Evolutionary conservation across 2,329 filamentous ascomycete species (phyloP).

Genomic region (Aphanocladium album): DNA sequence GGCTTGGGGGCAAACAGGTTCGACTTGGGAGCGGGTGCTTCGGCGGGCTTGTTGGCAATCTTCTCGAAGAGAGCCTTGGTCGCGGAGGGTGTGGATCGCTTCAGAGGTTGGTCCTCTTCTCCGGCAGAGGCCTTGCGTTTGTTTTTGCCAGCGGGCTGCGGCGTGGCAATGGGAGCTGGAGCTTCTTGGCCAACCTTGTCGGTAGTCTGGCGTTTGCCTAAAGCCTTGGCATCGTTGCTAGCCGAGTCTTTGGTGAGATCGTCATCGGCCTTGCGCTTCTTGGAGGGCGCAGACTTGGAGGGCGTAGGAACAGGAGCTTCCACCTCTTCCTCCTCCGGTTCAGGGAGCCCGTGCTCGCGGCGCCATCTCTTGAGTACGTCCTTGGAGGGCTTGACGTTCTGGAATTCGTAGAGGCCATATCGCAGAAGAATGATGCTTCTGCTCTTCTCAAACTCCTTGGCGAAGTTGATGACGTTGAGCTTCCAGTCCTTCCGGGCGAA

Average conservation of each 20-base stretch:
- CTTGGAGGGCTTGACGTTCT: conserved; percentile 55
- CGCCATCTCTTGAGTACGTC: conserved; percentile 56
- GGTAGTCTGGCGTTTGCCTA: conserved; percentile 46
- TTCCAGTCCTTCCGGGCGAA: conserved; percentile 59
- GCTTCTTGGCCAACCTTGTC: conserved; percentile 36
- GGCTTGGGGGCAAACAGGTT: conserved; percentile 32
- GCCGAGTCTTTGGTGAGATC: conserved; percentile 37
- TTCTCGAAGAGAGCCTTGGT: conserved; percentile 54
- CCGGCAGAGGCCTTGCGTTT: conserved; percentile 51
- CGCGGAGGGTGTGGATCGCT: conserved; percentile 45
- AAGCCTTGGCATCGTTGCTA: conserved; percentile 29
- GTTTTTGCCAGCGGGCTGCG: conserved; percentile 36
- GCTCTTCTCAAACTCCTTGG: conserved; percentile 61
- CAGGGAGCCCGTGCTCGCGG: conserved; percentile 49
- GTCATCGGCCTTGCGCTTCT: conserved; percentile 56
- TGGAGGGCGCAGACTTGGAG: conserved; percentile 30
- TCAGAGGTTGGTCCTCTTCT: conserved; percentile 44
- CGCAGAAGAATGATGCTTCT: conserved; percentile 56
- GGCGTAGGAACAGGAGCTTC: conserved; percentile 26
- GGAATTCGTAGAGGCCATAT: conserved; percentile 59
- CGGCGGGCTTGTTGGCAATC: conserved; percentile 46
- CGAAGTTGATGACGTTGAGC: conserved; percentile 57
- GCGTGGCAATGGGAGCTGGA: conserved; percentile 20
- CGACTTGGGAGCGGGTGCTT: conserved; percentile 26
- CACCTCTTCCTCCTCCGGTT: conserved; percentile 42